A percentile compares a stretch with the other conserved stretches of the same genome.
phyloP scores from a whole-genome alignment of 768 basidiomycete genomes.

The Panaeolus cyanescens region DNA sequence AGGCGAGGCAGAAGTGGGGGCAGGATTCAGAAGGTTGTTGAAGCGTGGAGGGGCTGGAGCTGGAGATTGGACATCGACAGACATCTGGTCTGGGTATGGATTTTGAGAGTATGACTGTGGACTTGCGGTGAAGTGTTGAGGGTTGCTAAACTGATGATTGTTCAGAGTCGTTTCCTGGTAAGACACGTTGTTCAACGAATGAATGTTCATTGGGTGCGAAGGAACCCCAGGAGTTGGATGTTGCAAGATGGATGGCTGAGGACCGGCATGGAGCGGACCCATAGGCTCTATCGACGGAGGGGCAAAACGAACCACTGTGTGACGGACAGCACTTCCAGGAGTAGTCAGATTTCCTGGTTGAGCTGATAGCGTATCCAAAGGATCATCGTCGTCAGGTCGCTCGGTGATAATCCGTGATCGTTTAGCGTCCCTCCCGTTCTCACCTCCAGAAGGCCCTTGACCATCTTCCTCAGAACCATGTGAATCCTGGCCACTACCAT shows the following conservation, averaged over 20 bases:
- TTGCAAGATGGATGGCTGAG: conserved; percentile 8
- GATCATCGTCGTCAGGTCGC: conserved; percentile 51
- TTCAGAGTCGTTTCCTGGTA: not conserved
- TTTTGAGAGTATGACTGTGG: not conserved
- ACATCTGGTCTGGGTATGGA: conserved; percentile 30
- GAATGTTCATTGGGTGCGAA: conserved; percentile 8
- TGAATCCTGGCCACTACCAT: conserved; percentile 49
- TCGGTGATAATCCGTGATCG: conserved; percentile 50
- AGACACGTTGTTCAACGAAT: conserved; percentile 1
- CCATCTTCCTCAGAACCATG: conserved; percentile 57
- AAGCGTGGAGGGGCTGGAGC: conserved; percentile 44
- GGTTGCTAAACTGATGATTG: conserved; percentile 7
- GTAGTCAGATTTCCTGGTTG: conserved; percentile 8
- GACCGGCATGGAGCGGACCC: conserved; percentile 14
- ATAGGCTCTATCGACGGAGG: conserved; percentile 29
- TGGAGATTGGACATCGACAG: conserved; percentile 36
- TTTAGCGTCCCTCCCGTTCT: conserved; percentile 54
- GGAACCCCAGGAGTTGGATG: conserved; percentile 5
- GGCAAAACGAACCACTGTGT: conserved; percentile 53
- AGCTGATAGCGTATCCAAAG: conserved; percentile 43
- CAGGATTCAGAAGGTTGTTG: conserved; percentile 57
- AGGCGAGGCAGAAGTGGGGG: conserved; percentile 40
- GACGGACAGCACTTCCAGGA: conserved; percentile 29
- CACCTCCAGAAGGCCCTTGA: conserved; percentile 30
- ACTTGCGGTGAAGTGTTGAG: not conserved